Evolutionary conservation across 1,139 yeast genomes (phyloP), one percentile per base, ranked within the genome.

Genomic region (Geotrichum cucujoidarum): DNA sequence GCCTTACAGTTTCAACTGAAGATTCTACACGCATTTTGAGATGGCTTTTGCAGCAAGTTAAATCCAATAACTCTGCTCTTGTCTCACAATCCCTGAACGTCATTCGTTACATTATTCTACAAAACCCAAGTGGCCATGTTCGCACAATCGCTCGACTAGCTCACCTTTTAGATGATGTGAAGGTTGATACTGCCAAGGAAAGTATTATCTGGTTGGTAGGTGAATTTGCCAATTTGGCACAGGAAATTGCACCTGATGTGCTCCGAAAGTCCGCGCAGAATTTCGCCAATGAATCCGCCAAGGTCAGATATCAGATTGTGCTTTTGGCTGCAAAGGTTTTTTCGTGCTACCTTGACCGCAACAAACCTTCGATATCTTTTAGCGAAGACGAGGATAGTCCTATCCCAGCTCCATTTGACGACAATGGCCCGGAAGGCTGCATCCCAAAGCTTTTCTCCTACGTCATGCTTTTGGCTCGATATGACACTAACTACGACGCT

Each of bases 141-240:
- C 61, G 64, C 24, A 67, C 74, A 1, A 66, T 78, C 45, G 64
- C 67, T 46, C 71, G 66, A 53, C 63, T 78, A 27, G 70, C 76
- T 1, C 65, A 38, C 54, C 51, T 57, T 4, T 52, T 62, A 3
- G 59, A 56, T 18, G 45, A 51, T 5, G 53, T 59, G 4, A 44
- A 53, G 2, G 62, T 59, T 8, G 45, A 56, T 7, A 55, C 56
- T 16, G 95, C 97, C 0, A 78, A 81, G 55, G 89, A 95, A 1
- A 84, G 94, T 49, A 81, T 89, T 18, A 75, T 92, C 16, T 94
- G 97, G 97, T 74, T 90, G 11, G 77, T 92, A 40, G 97, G 97
- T 1, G 97, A 92, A 60, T 83, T 85, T 60, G 65, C 75, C 1
- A 64, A 65, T 1, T 57, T 70, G 10, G 72, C 73, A 13, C 72